These are phyloP conservation scores for Leptographium wingfieldii DNA, from an alignment of 2,329 filamentous ascomycete genomes.

Conservation along the genomic window DNA sequence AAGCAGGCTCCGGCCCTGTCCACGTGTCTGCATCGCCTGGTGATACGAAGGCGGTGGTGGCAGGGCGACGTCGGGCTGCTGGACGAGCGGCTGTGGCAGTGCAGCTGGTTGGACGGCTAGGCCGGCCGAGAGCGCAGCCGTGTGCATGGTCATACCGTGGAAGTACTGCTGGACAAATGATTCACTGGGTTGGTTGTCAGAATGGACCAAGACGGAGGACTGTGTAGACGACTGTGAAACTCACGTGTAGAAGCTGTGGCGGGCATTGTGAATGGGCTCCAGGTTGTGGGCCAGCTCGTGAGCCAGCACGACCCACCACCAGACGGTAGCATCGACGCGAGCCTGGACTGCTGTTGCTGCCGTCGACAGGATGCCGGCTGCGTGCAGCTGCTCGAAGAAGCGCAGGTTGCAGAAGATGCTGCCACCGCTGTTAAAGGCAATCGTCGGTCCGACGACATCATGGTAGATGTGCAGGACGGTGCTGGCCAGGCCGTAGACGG, in stretches of 20 bases:
- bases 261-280: conserved; percentile 61
- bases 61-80: background rate
- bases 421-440: conserved; percentile 82
- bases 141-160: conserved; percentile 49
- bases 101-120: background rate
- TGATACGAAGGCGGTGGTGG: conserved; percentile 8
- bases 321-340: conserved; percentile 25
- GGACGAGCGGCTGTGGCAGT: background rate
- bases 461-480: conserved; percentile 76
- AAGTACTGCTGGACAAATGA: conserved; percentile 71
- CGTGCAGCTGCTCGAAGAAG: conserved; percentile 73
- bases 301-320: conserved; percentile 50
- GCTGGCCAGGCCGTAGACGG: conserved; percentile 58
- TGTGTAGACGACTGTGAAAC: conserved; percentile 11
- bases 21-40: conserved; percentile 4
- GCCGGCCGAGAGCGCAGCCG: conserved; percentile 19
- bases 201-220: background rate
- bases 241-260: conserved; percentile 73
- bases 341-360: conserved; percentile 1
- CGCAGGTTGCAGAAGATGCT: conserved; percentile 89
- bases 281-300: conserved; percentile 95
- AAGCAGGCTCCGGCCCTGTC: background rate
- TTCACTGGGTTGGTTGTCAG: conserved; percentile 34
- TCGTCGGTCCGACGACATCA: conserved; percentile 64
- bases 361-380: conserved; percentile 25